Evolutionary conservation across 2,329 filamentous ascomycete genomes (phyloP), one percentile per base, ranked within the genome.

Genomic region (Trichoderma gracile): DNA sequence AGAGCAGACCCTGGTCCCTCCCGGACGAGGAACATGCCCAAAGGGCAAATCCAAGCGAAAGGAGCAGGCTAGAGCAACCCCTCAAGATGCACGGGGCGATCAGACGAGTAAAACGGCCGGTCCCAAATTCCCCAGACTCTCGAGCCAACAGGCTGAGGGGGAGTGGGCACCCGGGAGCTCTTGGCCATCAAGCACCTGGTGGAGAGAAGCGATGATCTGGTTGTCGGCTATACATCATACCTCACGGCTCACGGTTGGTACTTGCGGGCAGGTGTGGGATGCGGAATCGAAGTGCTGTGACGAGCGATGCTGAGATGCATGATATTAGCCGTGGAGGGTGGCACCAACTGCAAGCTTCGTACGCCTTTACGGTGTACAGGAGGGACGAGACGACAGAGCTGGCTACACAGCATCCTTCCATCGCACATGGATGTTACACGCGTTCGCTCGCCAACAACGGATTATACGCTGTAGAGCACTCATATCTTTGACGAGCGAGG

Each of bases 81-180:
- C 53, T 23, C 30, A 10, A 55, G 38, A 55, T 43, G 58, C 49
- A 21, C 49, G 38, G 40, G 54, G 33, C 47, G 19, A 30, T 14
- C 46, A 23, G 57, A 42, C 46, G 27, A 40, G 46, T 38, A 14
- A 61, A 61, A 27, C 46, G 33, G 15, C 30, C 57, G 57, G 43
- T 25, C 33, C 25, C 55, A n/a, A 55, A 63, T 63, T 63, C 60
- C 60, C 52, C 60, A 63, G 60, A 63, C 50, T 63, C 56, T 55
- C 30, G 40, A 63, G 50, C 59, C 30, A 19, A 33, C 30, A 23
- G 33, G 59, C 25, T 10, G 19, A 27, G 60, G 52, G 60, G 52
- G 60, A 30, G 47, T 43, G 23, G 17, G 23, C 49, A 52, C 49
- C 49, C 30, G 9, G 49, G 17, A 52, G 49, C 49, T 33, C 49